Base-by-base conservation (phyloP, 176 grass and related monocot genomes). In the Lolium perenne region DNA sequence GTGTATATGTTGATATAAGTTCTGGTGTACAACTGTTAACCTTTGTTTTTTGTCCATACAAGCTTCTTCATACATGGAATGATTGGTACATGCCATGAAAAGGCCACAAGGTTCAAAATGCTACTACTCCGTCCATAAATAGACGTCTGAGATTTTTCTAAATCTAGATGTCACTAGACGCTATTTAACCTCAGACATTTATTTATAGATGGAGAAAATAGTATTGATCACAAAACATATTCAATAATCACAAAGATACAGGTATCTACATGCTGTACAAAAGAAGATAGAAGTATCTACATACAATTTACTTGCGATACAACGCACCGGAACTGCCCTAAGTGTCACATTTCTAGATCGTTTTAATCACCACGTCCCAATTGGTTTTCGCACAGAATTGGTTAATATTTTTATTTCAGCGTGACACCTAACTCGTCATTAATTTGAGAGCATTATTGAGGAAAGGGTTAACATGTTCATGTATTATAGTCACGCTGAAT, bases 321-420 rank as follows among this genome's bases (percentile, higher is more conserved):
- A 75, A 29, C 26, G 72, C 22, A 75, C 46, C 25, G 22, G 48
- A 47, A 74, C 45, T 49, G 14, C 2, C 43, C 2, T 22, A 50
- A 74, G 45, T 26, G 46, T 53, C 13, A 4, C 72, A 75, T 76
- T 18, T 18, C 23, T 32, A 53, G 22, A 75, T 32, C n/a, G 46
- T 75, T 75, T 29, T 51, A 75, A 53, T 75, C 73, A 76, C 25
- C 25, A 54, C 25, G 8, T 68, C 25, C 49, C 15, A n/a, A 51
- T 51, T 75, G 72, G 73, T 26, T 76, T 76, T 76, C 23, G 9
- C 3, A 32, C 49, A 54, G 48, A 54, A 54, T 8, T 76, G 73
- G n/a, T n/a, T n/a, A n/a, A n/a, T n/a, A n/a, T n/a, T n/a, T n/a
- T n/a, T n/a, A n/a, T n/a, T n/a, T n/a, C n/a, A n/a, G n/a, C n/a